Base-by-base conservation (phyloP, 129 eudicot species). In the Chrysanthemum makinoi region DNA sequence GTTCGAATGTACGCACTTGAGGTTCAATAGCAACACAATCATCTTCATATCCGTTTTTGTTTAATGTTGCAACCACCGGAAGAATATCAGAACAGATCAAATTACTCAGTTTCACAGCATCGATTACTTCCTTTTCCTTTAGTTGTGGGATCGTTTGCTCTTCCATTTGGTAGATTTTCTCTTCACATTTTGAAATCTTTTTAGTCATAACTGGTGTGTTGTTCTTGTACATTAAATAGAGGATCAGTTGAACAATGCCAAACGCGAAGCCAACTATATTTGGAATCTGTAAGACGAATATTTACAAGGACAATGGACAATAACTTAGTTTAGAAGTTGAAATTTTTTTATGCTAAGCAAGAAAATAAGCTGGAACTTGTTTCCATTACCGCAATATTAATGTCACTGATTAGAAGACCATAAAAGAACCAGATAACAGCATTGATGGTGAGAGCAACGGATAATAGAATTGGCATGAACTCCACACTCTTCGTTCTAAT, bases 401-500 rank as follows among this genome's bases (percentile, higher is more conserved):
- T 30, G 65, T 76, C 80, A 17, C 17, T 2, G 8, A 68, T 47
- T n/a, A 76, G 75, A 57, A 71, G 57, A 44, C 75, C 75, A 71
- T 71, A 71, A 43, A 71, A 58, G 75, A 71, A 71, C 75, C 75
- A 71, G 44, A 44, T 71, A 43, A 71, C 6, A 13, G 75, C 75
- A 44, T 46, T 71, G 66, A 74, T 44, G 55, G 78, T 74, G 62
- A 74, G 78, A 9, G 78, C 72, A 12, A 65, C 72, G 0, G 78
- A 74, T 74, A 74, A 64, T 53, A 35, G 55, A 18, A 74, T 14
- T 39, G 78, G 72, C 78, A 74, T 74, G 62, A 59, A 76, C 80
- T 76, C 80, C 11, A 76, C 80, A 59, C 80, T 76, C 68, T 76
- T 76, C 33, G 80, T 76, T 56, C 20, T 76, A 60, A 76, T 59